phyloP scores from a whole-genome alignment of 2,329 filamentous ascomycete species.

The Thielaviopsis euricoi region DNA sequence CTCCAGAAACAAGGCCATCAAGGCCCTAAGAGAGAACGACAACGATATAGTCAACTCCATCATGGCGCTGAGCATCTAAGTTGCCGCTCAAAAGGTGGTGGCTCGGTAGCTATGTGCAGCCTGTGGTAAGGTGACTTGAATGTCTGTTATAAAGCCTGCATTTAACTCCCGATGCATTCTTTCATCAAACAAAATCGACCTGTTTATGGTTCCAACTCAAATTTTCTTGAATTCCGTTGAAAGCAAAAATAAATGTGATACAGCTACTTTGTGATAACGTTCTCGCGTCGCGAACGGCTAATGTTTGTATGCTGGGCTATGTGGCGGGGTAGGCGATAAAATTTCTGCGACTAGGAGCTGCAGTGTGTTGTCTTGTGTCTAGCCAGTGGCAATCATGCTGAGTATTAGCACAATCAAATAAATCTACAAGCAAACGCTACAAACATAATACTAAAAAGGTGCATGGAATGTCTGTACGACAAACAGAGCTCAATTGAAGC shows the following conservation, averaged over 20 bases:
- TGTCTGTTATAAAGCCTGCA: not conserved
- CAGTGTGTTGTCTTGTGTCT: too few relatives aligned
- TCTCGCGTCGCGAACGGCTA: not conserved
- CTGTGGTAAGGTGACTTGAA: not conserved
- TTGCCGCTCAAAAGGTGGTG: not conserved
- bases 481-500: not conserved
- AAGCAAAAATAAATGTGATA: not conserved
- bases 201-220: not conserved
- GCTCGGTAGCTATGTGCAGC: not conserved
- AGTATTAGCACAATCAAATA: too few relatives aligned
- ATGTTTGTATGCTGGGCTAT: not conserved
- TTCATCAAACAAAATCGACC: not conserved
- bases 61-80: slow-evolving; percentile 83
- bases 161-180: not conserved
- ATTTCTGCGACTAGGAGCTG: not conserved
- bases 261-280: not conserved
- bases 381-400: too few relatives aligned
- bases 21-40: slow-evolving; percentile 97
- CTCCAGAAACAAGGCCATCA: slow-evolving; percentile 95
- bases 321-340: not conserved
- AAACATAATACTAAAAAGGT: too few relatives aligned
- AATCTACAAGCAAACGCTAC: too few relatives aligned
- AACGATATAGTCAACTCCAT: slow-evolving; percentile 99
- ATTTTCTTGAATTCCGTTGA: not conserved
- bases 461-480: not conserved